phyloP scores from a whole-genome alignment of 805 yeast genomes.

The Candida caryicola region DNA sequence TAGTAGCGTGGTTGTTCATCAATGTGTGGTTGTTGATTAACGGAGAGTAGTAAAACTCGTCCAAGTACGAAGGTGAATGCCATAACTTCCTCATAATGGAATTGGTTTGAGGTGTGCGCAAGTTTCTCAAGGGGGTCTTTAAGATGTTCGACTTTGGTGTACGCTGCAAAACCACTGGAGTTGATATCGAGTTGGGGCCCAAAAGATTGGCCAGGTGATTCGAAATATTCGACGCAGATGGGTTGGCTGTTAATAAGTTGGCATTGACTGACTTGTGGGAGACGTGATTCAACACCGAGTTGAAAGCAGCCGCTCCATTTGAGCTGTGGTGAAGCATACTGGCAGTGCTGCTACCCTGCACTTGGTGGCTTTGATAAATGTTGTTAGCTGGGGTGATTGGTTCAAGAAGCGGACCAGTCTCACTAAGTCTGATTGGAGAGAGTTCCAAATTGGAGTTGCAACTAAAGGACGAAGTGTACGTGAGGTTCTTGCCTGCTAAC shows the following conservation, averaged over 20 bases:
- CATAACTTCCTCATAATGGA: slow-evolving; percentile 52
- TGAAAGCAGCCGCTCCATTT: slow-evolving; percentile 7
- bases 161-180: slow-evolving; percentile 17
- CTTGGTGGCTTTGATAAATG: slow-evolving; percentile 7
- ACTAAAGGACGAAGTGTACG: slow-evolving; percentile 64
- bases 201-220: neutral
- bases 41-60: slow-evolving; percentile 60
- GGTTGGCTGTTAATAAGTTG: neutral
- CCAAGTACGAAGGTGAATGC: slow-evolving; percentile 65
- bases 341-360: slow-evolving; percentile 8
- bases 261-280: neutral
- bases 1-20: slow-evolving; percentile 8
- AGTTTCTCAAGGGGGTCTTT: slow-evolving; percentile 35
- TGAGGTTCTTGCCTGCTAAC: slow-evolving; percentile 40
- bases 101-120: slow-evolving; percentile 41
- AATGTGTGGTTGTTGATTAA: slow-evolving; percentile 7
- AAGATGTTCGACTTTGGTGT: slow-evolving; percentile 30
- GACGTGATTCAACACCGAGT: slow-evolving; percentile 11
- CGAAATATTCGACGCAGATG: neutral
- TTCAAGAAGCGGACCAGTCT: slow-evolving; percentile 64
- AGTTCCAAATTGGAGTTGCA: slow-evolving; percentile 63
- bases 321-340: neutral
- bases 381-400: slow-evolving; percentile 52
- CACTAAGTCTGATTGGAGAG: slow-evolving; percentile 55
- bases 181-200: neutral